Evolutionary conservation across 495 filamentous ascomycete genomes (phyloP), one percentile per base, ranked within the genome.

Genomic region (Aspergillus haitiensis): DNA sequence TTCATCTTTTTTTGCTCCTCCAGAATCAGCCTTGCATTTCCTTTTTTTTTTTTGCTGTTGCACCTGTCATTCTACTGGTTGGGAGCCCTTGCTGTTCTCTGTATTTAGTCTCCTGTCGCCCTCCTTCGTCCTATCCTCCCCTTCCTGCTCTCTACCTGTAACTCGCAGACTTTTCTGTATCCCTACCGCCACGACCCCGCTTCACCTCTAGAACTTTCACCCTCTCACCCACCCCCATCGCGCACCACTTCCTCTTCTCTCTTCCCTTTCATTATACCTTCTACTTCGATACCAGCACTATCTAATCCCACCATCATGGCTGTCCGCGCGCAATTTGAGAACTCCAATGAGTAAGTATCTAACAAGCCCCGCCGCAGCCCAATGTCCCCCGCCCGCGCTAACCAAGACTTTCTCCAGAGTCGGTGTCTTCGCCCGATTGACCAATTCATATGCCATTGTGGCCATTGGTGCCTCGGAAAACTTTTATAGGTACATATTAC

Each of bases 381-480:
- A 31, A 10, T 42, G 9, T 44, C 34, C 7, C 2, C 39, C 16
- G 42, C 33, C 40, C 13, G n/a, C 21, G 53, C 36, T 62, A 53
- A 55, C 48, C 6, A 15, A 32, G 44, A 11, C 11, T 48, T 47
- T 18, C 42, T 18, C 15, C 44, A 98, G 93, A 74, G 92, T 98
- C 70, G 94, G 94, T 73, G 95, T 98, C 64, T 98, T 98, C 71
- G 77, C 92, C 47, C 96, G 90, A 60, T 86, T 98, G 67, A 98
- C 94, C 63, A 98, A 98, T 74, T 92, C 92, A 52, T 98, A 94
- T 73, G 89, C 91, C 60, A 78, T 98, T 63, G 91, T 97, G 62
- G 93, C 94, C 53, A 83, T 96, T 55, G 95, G 94, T 67, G 92
- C 89, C 49, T 96, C 90, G 63, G 93, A 97, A 84, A 98, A 97